Conservation (phyloP, 371 early-diverging fungal genomes). For the Conidiobolus incongruus region DNA sequence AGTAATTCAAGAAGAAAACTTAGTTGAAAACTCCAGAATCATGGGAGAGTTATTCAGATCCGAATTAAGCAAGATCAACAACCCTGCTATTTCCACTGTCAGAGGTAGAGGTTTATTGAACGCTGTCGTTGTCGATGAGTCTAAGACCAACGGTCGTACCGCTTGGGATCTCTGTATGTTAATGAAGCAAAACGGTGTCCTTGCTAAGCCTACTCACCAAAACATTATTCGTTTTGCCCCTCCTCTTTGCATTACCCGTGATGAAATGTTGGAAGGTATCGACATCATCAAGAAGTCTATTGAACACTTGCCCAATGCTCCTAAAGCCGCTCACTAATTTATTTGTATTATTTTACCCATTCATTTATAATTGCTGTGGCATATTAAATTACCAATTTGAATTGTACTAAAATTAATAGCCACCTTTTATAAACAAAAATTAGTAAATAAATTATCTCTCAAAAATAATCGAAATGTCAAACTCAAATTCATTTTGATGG, state of each 20-base stretch:
- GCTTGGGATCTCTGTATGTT: constrained; percentile 93
- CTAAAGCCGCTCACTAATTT: too few species aligned
- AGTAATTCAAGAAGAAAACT: constrained; percentile 81
- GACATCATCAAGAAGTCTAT: constrained; percentile 58
- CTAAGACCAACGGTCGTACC: constrained; percentile 48
- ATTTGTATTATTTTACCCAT: too few species aligned
- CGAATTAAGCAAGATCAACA: constrained; percentile 39
- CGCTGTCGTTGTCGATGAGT: constrained; percentile 85
- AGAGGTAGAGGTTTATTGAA: constrained; percentile 90
- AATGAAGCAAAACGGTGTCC: constrained; percentile 72
- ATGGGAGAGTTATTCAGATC: constrained; percentile 70
- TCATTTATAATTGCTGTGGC: too few species aligned
- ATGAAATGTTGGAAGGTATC: constrained; percentile 58
- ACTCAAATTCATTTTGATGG: too few species aligned
- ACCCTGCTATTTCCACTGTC: constrained; percentile 44
- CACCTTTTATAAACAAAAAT: too few species aligned
- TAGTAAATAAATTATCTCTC: too few species aligned
- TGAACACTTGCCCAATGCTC: constrained; percentile 9
- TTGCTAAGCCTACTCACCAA: constrained; percentile 96
- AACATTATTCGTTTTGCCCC: constrained; percentile 95
- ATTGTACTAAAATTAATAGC: too few species aligned
- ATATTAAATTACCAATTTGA: too few species aligned
- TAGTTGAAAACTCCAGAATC: constrained; percentile 47
- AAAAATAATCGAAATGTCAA: too few species aligned
- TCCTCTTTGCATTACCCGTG: constrained; percentile 80